These are phyloP conservation scores for Neurospora tetrasperma DNA, from an alignment of 495 filamentous ascomycete species.

Conservation along the genomic window DNA sequence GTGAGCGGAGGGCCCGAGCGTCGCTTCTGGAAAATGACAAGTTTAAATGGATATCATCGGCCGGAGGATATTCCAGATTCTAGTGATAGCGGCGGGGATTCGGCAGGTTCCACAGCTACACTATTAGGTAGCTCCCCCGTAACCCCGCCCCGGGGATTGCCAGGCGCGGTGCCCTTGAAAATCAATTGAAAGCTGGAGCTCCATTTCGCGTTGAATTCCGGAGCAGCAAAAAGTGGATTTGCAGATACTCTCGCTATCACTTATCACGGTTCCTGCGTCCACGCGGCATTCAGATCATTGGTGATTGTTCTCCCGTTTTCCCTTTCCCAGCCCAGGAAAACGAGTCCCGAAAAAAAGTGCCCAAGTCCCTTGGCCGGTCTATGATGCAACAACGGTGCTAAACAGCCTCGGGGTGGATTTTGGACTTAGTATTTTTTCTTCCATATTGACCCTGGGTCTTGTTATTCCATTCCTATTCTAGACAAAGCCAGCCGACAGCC, in stretches of 20 bases:
- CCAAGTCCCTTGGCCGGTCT: conserved; percentile 1
- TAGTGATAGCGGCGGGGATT: background rate
- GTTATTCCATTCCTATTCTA: background rate
- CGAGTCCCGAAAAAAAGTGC: background rate
- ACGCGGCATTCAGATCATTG: background rate
- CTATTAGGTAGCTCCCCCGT: background rate
- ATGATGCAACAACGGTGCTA: background rate
- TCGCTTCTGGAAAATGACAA: background rate
- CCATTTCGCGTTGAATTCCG: background rate
- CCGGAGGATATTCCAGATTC: background rate
- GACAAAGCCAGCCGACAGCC: background rate
- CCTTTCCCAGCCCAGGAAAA: background rate
- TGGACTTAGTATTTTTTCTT: background rate
- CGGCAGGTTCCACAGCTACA: background rate
- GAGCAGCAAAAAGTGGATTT: background rate
- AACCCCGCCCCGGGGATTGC: background rate
- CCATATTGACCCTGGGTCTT: background rate
- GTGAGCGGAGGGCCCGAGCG: background rate
- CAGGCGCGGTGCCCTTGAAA: background rate
- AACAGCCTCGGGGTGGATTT: background rate
- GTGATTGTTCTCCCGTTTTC: background rate
- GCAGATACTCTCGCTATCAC: background rate
- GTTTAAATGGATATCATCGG: background rate
- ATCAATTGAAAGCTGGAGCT: background rate
- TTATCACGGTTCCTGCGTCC: background rate